These are phyloP conservation scores for Paraleonurus japonicus DNA, from an alignment of 257 asterid genomes.

Conservation along the genomic window DNA sequence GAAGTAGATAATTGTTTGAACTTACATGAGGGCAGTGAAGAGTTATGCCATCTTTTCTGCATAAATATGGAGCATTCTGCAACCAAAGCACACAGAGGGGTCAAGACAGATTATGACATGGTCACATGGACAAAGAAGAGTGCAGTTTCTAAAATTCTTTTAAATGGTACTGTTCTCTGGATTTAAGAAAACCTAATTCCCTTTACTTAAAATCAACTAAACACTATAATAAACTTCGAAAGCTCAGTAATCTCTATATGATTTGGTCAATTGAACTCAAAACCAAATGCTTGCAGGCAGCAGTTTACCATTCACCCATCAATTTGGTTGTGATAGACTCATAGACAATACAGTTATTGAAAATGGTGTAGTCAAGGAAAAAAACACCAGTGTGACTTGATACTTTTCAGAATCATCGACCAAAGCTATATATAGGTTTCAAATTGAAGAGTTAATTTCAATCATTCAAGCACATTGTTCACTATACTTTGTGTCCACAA, in stretches of 20 bases:
- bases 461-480: not conserved
- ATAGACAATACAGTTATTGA: not conserved
- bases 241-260: not conserved
- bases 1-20: slow-evolving; percentile 5
- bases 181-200: not conserved
- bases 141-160: not conserved
- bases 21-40: slow-evolving; percentile 93
- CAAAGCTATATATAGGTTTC: not conserved
- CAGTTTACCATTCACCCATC: not conserved
- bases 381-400: not conserved
- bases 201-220: not conserved
- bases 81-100: slow-evolving; percentile 27
- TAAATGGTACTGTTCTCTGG: slow-evolving; percentile 5
- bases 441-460: not conserved
- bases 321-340: not conserved
- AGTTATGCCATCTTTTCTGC: slow-evolving; percentile 86
- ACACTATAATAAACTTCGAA: not conserved
- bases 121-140: not conserved
- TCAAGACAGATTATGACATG: not conserved
- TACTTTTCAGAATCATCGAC: not conserved
- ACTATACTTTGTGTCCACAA: not conserved
- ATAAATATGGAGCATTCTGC: slow-evolving; percentile 92
- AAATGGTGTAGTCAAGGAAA: not conserved
- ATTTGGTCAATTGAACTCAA: not conserved
- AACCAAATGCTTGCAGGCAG: not conserved